Evolutionary conservation across 2,329 filamentous ascomycete genomes (phyloP).

Genomic region (Paramyrothecium sp.): DNA sequence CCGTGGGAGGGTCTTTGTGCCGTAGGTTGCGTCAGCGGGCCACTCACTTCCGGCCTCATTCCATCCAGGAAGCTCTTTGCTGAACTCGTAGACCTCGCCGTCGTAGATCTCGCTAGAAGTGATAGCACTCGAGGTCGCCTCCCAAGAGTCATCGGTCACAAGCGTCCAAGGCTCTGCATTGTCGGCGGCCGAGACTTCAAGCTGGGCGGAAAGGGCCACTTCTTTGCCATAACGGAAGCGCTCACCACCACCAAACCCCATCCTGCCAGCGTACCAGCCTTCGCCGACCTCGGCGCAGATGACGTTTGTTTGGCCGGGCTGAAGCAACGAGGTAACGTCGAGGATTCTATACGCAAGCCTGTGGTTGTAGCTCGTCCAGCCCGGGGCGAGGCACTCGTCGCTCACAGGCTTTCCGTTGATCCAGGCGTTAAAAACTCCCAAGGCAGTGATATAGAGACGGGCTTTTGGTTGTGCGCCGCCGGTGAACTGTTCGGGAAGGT

Average conservation of each 20-base stretch:
- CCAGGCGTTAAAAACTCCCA: constrained; percentile 39
- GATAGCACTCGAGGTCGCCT: not conserved
- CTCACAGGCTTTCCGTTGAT: constrained; percentile 40
- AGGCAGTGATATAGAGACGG: constrained; percentile 40
- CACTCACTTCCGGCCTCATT: not conserved
- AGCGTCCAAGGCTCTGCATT: constrained; percentile 5
- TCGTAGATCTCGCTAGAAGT: constrained; percentile 5
- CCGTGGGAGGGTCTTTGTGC: not conserved
- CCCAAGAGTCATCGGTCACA: constrained; percentile 34
- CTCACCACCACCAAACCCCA: constrained; percentile 18
- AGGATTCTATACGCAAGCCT: constrained; percentile 46
- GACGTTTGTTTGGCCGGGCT: constrained; percentile 17
- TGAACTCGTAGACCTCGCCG: constrained; percentile 1
- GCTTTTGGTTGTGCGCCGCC: not conserved
- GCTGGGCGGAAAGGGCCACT: constrained; percentile 30
- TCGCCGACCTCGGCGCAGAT: constrained; percentile 35
- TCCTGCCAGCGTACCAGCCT: constrained; percentile 41
- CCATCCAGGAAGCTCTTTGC: not conserved
- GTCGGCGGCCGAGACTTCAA: constrained; percentile 27
- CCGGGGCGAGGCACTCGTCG: constrained; percentile 38
- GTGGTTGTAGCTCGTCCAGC: constrained; percentile 33
- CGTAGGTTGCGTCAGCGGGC: not conserved
- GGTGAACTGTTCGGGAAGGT: not conserved
- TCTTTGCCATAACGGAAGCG: constrained; percentile 30
- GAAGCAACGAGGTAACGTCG: constrained; percentile 41